Evolutionary conservation across 257 asterid species (phyloP), one percentile per base, ranked within the genome.

Genomic region (Mitragyna speciosa): DNA sequence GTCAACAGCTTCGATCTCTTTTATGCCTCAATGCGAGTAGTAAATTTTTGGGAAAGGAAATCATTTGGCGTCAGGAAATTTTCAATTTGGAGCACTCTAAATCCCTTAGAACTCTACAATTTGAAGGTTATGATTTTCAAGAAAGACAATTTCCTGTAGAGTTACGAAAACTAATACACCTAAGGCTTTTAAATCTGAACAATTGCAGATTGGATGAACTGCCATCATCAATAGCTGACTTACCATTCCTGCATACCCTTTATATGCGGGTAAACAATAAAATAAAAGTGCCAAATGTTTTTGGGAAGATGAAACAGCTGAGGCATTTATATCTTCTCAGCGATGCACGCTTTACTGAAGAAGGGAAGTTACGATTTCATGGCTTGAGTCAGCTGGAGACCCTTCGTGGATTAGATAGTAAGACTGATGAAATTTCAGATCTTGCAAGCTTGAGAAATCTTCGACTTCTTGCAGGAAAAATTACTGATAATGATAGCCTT

Each of bases 351-450:
- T 51, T 43, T 22, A 73, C 66, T 4, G 20, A 2, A 7, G 58
- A 17, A 3, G 16, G 10, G 3, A 43, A 51, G 5, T 54, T 75
- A 4, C 4, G 54, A 33, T 2, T 75, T 1, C 39, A 58, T 22
- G 78, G 78, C 7, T 39, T 75, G 36, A 33, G 20, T 3, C 54
- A 75, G 24, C 16, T 75, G 48, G 78, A 75, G 26, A 54, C 54
- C 30, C 6, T 75, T 7, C 6, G 14, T 7, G 69, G 33, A 22
- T 22, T 75, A 0, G 7, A 54, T 15, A 41, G 68, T 39, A 28
- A 36, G 54, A 30, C 41, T 4, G 69, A 56, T 36, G 78, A 75
- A 75, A 75, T 75, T 36, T 54, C 78, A 56, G 78, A 56, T 24
- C 54, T 75, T 56, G 11, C 30, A 14, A 17, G 12, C 7, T 9